Evolutionary conservation across 768 basidiomycete genomes (phyloP).

Genomic region (Tulasnella sp.): DNA sequence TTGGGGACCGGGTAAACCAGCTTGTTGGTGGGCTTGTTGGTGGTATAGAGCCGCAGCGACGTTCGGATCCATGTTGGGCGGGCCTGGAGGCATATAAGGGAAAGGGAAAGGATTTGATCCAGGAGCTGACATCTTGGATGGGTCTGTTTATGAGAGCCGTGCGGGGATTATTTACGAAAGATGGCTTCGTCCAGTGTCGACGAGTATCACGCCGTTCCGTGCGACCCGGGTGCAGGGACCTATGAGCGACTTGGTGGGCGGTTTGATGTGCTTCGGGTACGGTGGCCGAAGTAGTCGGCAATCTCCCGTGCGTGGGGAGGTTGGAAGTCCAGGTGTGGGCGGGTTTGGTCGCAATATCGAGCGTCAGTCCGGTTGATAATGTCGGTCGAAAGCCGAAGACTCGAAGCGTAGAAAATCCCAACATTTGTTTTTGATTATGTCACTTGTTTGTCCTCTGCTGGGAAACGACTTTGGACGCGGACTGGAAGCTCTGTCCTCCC

Average conservation of each 20-base stretch:
- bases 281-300: background rate
- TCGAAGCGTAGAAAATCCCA: background rate
- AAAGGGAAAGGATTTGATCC: slow-evolving; percentile 19
- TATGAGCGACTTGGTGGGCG: background rate
- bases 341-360: background rate
- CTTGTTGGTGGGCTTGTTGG: slow-evolving; percentile 33
- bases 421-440: background rate
- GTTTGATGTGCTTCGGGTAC: background rate
- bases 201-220: background rate
- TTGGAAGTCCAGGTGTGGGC: background rate
- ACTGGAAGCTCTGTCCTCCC: background rate
- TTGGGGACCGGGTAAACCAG: background rate
- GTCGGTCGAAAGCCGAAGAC: background rate
- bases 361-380: background rate
- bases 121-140: background rate
- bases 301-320: background rate
- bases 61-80: slow-evolving; percentile 55
- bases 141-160: too few relatives aligned
- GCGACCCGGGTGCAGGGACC: background rate
- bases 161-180: too few relatives aligned
- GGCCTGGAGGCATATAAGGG: slow-evolving; percentile 41
- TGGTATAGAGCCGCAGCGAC: slow-evolving; percentile 40
- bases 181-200: background rate
- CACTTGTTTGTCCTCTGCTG: background rate
- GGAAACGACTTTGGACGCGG: background rate